A percentile compares a stretch with the other conserved stretches of the same genome.
phyloP scores from a whole-genome alignment of 768 basidiomycete species.

The Xerocomellus intermedius region DNA sequence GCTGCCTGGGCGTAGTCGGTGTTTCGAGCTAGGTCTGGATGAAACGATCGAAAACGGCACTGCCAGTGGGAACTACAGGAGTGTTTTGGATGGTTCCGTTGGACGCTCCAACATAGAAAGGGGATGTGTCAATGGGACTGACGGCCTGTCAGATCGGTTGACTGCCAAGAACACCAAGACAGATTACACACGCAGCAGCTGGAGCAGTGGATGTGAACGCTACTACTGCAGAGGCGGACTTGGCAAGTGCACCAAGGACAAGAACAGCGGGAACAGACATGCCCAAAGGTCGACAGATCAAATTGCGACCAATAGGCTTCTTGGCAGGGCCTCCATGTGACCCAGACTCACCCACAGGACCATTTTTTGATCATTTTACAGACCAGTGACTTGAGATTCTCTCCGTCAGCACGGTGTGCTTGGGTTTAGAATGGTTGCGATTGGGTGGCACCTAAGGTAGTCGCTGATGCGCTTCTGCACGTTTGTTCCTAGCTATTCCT shows the following conservation, averaged over 20 bases:
- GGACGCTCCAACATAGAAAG: constrained; percentile 40
- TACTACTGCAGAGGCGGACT: constrained; percentile 15
- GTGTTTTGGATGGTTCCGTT: constrained; percentile 41
- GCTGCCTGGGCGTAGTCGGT: constrained; percentile 45
- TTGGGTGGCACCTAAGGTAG: neutral
- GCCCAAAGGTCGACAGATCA: neutral
- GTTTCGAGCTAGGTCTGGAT: constrained; percentile 54
- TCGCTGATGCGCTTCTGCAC: too few relatives aligned
- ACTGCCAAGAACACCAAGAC: neutral
- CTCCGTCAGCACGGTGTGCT: neutral
- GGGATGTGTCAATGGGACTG: constrained; percentile 26
- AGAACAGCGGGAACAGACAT: constrained; percentile 13
- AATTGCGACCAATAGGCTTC: neutral
- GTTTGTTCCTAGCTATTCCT: too few relatives aligned
- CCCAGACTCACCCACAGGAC: neutral
- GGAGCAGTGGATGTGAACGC: constrained; percentile 21
- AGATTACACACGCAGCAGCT: constrained; percentile 20
- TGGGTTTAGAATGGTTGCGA: neutral
- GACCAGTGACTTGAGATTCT: neutral
- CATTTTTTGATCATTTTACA: constrained; percentile 1
- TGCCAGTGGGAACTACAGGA: constrained; percentile 38
- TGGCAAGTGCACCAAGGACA: constrained; percentile 15
- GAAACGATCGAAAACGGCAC: constrained; percentile 44
- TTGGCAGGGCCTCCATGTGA: neutral
- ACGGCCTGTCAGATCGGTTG: neutral